phyloP scores from a whole-genome alignment of 2,329 filamentous ascomycete genomes.

The Aspergillus pseudonomiae region DNA sequence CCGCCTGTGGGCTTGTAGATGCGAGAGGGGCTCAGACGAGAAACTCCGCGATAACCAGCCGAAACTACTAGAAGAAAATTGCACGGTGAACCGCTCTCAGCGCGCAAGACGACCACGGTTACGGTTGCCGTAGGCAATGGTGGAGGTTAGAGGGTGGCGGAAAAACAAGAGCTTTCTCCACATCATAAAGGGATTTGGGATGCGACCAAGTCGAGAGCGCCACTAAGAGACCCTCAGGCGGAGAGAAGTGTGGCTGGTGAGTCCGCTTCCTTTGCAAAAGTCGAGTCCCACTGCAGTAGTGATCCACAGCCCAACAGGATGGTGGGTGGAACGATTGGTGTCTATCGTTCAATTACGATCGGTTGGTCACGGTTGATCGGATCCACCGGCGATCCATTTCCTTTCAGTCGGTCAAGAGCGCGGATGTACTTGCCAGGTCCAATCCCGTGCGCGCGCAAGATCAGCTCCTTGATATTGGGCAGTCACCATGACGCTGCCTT shows the following conservation, averaged over 20 bases:
- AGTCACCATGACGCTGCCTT: conserved; percentile 8
- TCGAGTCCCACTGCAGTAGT: neutral
- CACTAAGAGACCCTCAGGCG: neutral
- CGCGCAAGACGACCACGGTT: neutral
- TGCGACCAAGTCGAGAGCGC: neutral
- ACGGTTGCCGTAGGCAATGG: conserved; percentile 2
- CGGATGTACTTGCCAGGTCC: neutral
- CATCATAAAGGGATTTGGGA: neutral
- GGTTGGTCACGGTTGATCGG: neutral
- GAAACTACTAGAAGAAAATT: neutral
- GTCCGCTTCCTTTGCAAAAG: neutral
- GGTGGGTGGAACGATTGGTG: neutral
- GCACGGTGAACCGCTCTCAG: neutral
- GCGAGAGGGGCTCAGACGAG: neutral
- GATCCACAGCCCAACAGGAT: neutral
- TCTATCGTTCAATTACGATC: neutral
- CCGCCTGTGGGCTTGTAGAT: neutral
- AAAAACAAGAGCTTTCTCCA: conserved; percentile 12
- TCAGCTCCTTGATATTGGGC: neutral
- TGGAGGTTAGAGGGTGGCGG: conserved; percentile 11
- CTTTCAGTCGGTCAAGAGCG: conserved; percentile 2
- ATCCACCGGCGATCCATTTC: neutral
- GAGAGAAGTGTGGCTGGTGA: conserved; percentile 1
- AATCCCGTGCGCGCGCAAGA: neutral
- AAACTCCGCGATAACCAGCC: neutral